Base-by-base conservation (phyloP, 1,284 basidiomycete species). In the Naganishia sp. region DNA sequence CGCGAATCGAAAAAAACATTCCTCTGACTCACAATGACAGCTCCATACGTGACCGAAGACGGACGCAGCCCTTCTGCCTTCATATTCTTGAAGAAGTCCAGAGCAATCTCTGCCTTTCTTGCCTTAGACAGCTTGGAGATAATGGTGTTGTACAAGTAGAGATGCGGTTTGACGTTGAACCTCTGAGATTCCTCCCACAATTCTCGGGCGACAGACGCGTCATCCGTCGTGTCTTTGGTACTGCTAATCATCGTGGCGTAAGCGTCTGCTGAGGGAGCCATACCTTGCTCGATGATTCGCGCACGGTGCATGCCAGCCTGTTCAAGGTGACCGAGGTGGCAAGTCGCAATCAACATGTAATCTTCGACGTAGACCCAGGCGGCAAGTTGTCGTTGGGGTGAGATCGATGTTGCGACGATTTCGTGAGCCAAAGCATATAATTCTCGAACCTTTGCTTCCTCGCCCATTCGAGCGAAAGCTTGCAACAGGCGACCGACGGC, bases 121-220 rank as follows among this genome's bases (percentile, higher is more conserved):
- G 94, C 94, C 76, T 90, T 92, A 46, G 92, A 88, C 7, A 96
- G 84, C 80, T 95, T 94, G 69, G 90, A 92, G 79, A 97, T 96
- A 80, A 94, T 89, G 70, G 92, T 96, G 82, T 97, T 97, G 83
- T 90, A 97, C 43, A 97, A 84, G 80, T 89, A 97, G 58, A 89
- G 84, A 75, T 92, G 92, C 13, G 92, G 89, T 35, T 76, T 72
- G 45, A 94, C 89, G 18, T 87, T 86, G 47, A 86, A 84, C 45
- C 80, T 77, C 70, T 87, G 83, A n/a, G 88, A 84, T 79, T 97
- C 93, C 42, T 89, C 82, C 81, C 89, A 97, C 35, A 96, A 84
- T 43, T 87, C 84, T 76, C 92, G 82, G 0, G 92, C 93, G 70
- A 92, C 90, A 6, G 87, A 85, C 0, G 92, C 89, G 73, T 97